A percentile compares a stretch with the other conserved stretches of the same genome.
phyloP scores from a whole-genome alignment of 805 yeast genomes.

The Candida sonorensis region DNA sequence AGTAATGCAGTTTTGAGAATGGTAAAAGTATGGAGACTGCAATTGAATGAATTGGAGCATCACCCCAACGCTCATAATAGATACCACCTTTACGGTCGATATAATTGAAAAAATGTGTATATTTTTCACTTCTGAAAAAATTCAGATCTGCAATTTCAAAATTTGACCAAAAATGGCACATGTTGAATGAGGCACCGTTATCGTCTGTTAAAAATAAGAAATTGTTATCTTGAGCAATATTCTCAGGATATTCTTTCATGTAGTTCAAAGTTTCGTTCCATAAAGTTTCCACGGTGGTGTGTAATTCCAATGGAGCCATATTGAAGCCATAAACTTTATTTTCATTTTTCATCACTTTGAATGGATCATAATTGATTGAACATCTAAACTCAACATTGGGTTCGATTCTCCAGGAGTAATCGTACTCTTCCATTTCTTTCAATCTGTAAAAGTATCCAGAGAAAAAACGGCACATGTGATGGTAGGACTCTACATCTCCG shows the following conservation, averaged over 20 bases:
- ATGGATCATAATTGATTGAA: constrained; percentile 52
- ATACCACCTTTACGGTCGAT: constrained; percentile 59
- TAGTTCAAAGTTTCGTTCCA: constrained; percentile 44
- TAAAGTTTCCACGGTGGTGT: constrained; percentile 42
- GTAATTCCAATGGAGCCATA: constrained; percentile 44
- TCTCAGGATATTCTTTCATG: constrained; percentile 37
- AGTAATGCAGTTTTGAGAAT: constrained; percentile 27
- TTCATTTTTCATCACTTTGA: constrained; percentile 33
- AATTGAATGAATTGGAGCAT: constrained; percentile 29
- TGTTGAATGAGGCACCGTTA: constrained; percentile 35
- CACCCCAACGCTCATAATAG: constrained; percentile 63
- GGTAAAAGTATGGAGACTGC: constrained; percentile 26
- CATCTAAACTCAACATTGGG: constrained; percentile 51
- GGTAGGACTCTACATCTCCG: constrained; percentile 44
- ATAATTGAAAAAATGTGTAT: constrained; percentile 46
- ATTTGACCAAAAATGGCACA: constrained; percentile 63
- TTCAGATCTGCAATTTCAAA: constrained; percentile 56
- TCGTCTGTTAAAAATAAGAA: constrained; percentile 43
- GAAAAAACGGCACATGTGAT: constrained; percentile 71
- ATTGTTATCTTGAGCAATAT: constrained; percentile 41
- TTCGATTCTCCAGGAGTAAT: constrained; percentile 57
- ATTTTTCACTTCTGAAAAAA: constrained; percentile 51
- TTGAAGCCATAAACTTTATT: constrained; percentile 45
- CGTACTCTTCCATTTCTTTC: constrained; percentile 37
- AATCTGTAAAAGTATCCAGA: constrained; percentile 54